These are phyloP conservation scores for Melampsora medusae DNA, from an alignment of 1,284 basidiomycete species.

Conservation along the genomic window DNA sequence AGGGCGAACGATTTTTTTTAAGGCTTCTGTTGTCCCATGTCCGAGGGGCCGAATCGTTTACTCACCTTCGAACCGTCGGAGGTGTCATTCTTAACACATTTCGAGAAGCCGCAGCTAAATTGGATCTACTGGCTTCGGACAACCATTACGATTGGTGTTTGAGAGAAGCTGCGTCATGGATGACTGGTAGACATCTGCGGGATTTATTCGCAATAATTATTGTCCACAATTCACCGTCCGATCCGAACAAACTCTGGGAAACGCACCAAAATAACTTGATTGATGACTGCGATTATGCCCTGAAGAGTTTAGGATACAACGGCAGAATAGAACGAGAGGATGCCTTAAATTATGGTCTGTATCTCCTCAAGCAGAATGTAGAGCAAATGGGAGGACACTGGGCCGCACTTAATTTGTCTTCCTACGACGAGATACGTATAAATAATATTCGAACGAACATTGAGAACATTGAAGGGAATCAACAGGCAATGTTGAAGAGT, in stretches of 20 bases:
- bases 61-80: neutral
- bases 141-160: neutral
- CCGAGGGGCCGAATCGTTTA: neutral
- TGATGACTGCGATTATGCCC: neutral
- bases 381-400: no score
- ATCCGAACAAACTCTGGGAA: neutral
- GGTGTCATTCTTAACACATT: neutral
- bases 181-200: neutral
- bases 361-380: no score
- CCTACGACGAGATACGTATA: no score
- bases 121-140: neutral
- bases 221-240: neutral
- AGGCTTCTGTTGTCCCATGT: neutral
- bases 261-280: neutral
- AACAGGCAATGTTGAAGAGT: no score
- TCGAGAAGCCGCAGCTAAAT: neutral
- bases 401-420: no score
- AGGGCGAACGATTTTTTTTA: no score
- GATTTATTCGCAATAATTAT: neutral
- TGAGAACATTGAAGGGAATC: no score
- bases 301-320: neutral
- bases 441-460: no score
- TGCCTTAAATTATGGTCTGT: no score
- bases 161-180: neutral
- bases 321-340: no score